These are phyloP conservation scores for Sphaerobolus stellatus DNA, from an alignment of 1,284 basidiomycete genomes.

Conservation along the genomic window DNA sequence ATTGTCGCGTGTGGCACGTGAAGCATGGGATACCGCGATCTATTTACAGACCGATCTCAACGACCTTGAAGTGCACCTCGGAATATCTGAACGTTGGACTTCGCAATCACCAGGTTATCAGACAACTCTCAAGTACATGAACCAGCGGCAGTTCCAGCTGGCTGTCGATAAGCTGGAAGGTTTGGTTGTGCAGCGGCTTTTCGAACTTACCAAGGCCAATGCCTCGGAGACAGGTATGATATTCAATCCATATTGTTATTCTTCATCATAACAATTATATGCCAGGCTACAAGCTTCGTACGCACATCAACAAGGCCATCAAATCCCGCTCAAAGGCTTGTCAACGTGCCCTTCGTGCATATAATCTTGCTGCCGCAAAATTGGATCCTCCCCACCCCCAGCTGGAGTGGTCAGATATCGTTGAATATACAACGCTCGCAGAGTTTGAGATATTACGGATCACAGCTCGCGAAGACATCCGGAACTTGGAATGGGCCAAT, in stretches of 20 bases:
- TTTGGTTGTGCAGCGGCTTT: slow-evolving; percentile 31
- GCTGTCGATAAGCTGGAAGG: slow-evolving; percentile 28
- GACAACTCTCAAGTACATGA: slow-evolving; percentile 11
- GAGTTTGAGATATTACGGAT: slow-evolving; percentile 24
- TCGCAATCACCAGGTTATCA: slow-evolving; percentile 9
- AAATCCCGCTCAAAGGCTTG: slow-evolving; percentile 21
- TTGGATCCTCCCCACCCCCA: slow-evolving; percentile 14
- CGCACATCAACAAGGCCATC: slow-evolving; percentile 27
- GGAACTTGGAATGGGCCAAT: slow-evolving; percentile 14
- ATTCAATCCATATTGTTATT: slow-evolving; percentile 2
- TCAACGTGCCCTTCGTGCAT: slow-evolving; percentile 18
- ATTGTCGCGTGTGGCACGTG: background rate
- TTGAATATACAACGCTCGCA: slow-evolving; percentile 19
- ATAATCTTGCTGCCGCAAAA: slow-evolving; percentile 20
- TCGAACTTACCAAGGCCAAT: slow-evolving; percentile 34
- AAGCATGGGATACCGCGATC: background rate
- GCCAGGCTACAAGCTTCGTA: slow-evolving; percentile 26
- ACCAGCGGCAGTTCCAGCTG: slow-evolving; percentile 20
- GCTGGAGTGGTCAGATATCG: slow-evolving; percentile 20
- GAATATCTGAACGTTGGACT: slow-evolving; percentile 15
- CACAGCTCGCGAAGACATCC: slow-evolving; percentile 14
- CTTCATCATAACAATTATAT: background rate
- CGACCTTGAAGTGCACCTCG: slow-evolving; percentile 16
- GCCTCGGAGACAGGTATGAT: slow-evolving; percentile 21
- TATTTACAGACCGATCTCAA: background rate